Percentiles rank a stretch among this genome's conserved stretches.
These are phyloP conservation scores for Chrysoporthe deuterocubensis DNA, from an alignment of 2,329 filamentous ascomycete species.

Conservation along the genomic window DNA sequence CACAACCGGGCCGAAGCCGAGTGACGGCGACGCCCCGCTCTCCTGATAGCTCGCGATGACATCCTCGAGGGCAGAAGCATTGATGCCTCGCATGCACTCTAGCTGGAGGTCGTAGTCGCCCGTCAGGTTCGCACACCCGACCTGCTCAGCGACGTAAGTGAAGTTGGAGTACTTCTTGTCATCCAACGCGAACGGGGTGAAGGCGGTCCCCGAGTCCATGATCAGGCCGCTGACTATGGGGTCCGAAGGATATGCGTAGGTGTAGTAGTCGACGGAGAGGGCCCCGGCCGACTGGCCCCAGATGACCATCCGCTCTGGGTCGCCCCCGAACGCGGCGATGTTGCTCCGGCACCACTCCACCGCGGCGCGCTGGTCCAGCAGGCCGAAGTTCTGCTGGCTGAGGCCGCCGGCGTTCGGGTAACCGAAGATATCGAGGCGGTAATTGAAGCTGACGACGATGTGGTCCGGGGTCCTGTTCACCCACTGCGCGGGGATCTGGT, in stretches of 20 bases:
- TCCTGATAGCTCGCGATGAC: constrained; percentile 37
- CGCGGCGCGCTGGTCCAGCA: constrained; percentile 57
- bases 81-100: constrained; percentile 43
- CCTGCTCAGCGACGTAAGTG: constrained; percentile 44
- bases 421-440: constrained; percentile 39
- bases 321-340: constrained; percentile 55
- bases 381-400: constrained; percentile 48
- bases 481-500: constrained; percentile 36
- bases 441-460: constrained; percentile 39
- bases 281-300: constrained; percentile 54
- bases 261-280: constrained; percentile 43
- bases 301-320: constrained; percentile 48
- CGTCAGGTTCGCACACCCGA: constrained; percentile 42
- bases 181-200: constrained; percentile 40
- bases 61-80: constrained; percentile 39
- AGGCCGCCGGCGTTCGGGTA: constrained; percentile 38
- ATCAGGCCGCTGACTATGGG: constrained; percentile 46
- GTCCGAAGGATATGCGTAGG: constrained; percentile 47
- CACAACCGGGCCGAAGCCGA: constrained; percentile 39
- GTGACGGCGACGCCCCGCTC: constrained; percentile 32
- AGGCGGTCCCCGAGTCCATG: constrained; percentile 44
- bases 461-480: constrained; percentile 36
- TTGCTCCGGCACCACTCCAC: constrained; percentile 57
- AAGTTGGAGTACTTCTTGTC: constrained; percentile 43
- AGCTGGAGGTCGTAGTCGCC: constrained; percentile 36